phyloP scores from a whole-genome alignment of 768 basidiomycete species.

The Boletus reticuloceps region DNA sequence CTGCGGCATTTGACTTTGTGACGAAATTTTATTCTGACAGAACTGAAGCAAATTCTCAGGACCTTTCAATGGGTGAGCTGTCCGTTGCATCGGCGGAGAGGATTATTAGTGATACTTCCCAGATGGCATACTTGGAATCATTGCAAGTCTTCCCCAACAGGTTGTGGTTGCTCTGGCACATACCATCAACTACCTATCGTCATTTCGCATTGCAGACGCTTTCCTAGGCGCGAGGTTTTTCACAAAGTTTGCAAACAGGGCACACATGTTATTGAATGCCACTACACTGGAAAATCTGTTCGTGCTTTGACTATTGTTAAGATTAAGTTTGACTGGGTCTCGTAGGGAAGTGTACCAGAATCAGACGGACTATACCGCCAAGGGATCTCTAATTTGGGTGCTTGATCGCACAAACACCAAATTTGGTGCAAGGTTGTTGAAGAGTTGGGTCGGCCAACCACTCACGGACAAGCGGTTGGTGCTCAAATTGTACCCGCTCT shows the following conservation, averaged over 20 bases:
- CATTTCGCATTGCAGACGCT: slow-evolving; percentile 76
- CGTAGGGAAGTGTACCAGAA: slow-evolving; percentile 86
- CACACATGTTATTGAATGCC: slow-evolving; percentile 84
- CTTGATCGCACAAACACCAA: slow-evolving; percentile 85
- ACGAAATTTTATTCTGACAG: slow-evolving; percentile 65
- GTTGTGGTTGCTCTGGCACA: slow-evolving; percentile 75
- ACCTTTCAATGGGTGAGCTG: slow-evolving; percentile 19
- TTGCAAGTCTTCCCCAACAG: slow-evolving; percentile 65
- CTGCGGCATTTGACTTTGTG: slow-evolving; percentile 66
- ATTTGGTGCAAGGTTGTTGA: slow-evolving; percentile 83
- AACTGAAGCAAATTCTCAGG: slow-evolving; percentile 40
- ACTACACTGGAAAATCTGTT: slow-evolving; percentile 84
- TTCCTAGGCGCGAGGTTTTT: slow-evolving; percentile 80
- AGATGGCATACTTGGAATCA: slow-evolving; percentile 62
- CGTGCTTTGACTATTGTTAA: slow-evolving; percentile 15
- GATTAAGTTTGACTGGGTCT: neutral
- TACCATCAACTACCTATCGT: slow-evolving; percentile 63
- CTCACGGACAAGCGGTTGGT: slow-evolving; percentile 67
- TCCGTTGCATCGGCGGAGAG: neutral
- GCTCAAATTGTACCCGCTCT: neutral
- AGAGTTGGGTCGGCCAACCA: slow-evolving; percentile 85
- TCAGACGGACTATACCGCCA: slow-evolving; percentile 70
- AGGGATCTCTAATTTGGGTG: slow-evolving; percentile 80
- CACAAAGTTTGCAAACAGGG: slow-evolving; percentile 66
- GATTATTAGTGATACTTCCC: neutral